phyloP scores from a whole-genome alignment of 2,329 filamentous ascomycete genomes.

The Fusarium luffae region DNA sequence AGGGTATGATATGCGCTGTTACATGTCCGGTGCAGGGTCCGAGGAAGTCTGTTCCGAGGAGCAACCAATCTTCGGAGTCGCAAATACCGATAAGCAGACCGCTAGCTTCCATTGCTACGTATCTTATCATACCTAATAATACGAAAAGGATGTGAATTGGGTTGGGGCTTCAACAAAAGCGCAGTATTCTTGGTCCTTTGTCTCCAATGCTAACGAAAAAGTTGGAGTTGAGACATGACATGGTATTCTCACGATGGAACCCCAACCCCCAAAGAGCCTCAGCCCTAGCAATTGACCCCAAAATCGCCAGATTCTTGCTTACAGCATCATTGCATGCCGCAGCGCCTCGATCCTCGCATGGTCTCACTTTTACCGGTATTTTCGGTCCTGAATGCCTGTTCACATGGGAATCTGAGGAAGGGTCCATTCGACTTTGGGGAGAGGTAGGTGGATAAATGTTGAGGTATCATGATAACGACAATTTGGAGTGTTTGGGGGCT shows the following conservation, averaged over 20 bases:
- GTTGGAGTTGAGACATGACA: conserved; percentile 31
- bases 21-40: conserved; percentile 24
- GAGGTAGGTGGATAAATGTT: background rate
- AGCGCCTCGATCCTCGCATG: background rate
- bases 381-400: background rate
- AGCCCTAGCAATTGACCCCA: conserved; percentile 32
- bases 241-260: conserved; percentile 10
- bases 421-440: background rate
- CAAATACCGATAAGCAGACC: conserved; percentile 23
- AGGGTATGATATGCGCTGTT: background rate
- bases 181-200: background rate
- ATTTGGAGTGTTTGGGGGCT: conserved; percentile 21
- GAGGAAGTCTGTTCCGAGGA: conserved; percentile 38
- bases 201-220: background rate
- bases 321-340: background rate
- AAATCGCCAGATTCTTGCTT: conserved; percentile 15
- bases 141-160: conserved; percentile 25
- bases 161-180: conserved; percentile 42
- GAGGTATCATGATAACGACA: background rate
- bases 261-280: conserved; percentile 42
- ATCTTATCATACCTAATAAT: background rate
- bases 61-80: conserved; percentile 18
- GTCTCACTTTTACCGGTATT: background rate
- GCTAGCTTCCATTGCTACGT: background rate
- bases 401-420: background rate